Conservation (phyloP, 495 filamentous ascomycete genomes). For the Hypoxylon lienhwacheense region DNA sequence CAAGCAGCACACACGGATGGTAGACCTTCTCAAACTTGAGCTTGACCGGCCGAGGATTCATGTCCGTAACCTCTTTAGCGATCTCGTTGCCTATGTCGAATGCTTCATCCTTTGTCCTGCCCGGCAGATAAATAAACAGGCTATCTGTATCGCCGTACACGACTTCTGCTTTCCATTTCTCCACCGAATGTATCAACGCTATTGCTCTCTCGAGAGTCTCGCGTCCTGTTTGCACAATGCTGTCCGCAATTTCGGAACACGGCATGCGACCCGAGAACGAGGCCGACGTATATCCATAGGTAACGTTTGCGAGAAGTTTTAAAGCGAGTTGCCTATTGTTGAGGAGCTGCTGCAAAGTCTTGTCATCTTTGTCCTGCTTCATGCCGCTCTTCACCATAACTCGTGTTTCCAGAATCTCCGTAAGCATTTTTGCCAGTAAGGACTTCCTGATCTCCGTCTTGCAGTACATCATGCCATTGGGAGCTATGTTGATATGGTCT, state of each 20-base stretch:
- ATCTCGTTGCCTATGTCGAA: constrained; percentile 94
- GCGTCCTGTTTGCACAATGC: constrained; percentile 92
- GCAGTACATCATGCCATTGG: constrained; percentile 95
- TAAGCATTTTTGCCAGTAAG: constrained; percentile 92
- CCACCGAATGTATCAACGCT: constrained; percentile 83
- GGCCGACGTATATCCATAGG: constrained; percentile 96
- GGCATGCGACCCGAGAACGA: constrained; percentile 97
- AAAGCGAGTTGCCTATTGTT: constrained; percentile 94
- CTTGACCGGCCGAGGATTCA: constrained; percentile 91
- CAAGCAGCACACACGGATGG: constrained; percentile 86
- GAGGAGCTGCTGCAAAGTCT: constrained; percentile 77
- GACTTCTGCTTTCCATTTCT: constrained; percentile 89
- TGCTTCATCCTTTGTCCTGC: constrained; percentile 81
- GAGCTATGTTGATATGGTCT: constrained; percentile 88
- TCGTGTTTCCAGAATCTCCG: constrained; percentile 92
- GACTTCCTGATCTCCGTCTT: constrained; percentile 86
- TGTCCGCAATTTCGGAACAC: constrained; percentile 96
- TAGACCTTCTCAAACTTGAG: constrained; percentile 99
- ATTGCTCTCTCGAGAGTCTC: constrained; percentile 95
- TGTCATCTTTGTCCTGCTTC: constrained; percentile 93
- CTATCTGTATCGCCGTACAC: constrained; percentile 98
- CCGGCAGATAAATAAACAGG: constrained; percentile 89
- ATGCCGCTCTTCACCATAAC: constrained; percentile 98
- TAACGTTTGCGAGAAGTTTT: constrained; percentile 98
- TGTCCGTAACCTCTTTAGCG: constrained; percentile 80